phyloP scores from a whole-genome alignment of 75 land plant species.

The Picea sitchensis region DNA sequence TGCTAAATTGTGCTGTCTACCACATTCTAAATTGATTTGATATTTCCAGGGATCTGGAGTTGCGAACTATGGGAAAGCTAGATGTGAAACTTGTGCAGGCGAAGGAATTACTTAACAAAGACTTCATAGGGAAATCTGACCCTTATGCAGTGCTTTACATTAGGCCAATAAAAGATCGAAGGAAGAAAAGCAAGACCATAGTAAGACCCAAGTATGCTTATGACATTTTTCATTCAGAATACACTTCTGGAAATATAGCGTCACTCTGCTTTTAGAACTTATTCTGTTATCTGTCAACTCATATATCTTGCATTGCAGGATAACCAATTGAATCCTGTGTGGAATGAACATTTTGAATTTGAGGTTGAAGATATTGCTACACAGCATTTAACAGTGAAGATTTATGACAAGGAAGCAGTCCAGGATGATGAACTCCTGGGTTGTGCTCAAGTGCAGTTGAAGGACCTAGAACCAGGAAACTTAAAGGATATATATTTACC shows the following conservation, averaged over 20 bases:
- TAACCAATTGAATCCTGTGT: conserved; percentile 76
- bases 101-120: conserved; percentile 73
- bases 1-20: not conserved
- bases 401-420: conserved; percentile 83
- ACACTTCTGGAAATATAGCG: not conserved
- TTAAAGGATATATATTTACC: conserved; percentile 78
- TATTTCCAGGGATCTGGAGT: conserved; percentile 53
- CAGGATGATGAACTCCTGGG: conserved; percentile 79
- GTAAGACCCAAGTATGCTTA: conserved; percentile 52
- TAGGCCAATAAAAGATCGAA: conserved; percentile 61
- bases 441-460: conserved; percentile 52
- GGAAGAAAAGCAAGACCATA: conserved; percentile 86
- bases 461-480: conserved; percentile 61
- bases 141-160: conserved; percentile 80
- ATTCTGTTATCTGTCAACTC: not conserved
- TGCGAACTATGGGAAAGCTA: conserved; percentile 74
- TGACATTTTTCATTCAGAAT: not conserved
- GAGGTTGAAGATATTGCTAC: conserved; percentile 79
- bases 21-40: not conserved
- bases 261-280: not conserved
- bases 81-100: conserved; percentile 95
- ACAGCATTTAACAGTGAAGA: conserved; percentile 61
- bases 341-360: conserved; percentile 93
- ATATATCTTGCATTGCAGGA: conserved; percentile 46
- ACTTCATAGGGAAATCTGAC: conserved; percentile 86